A percentile compares a stretch with the other conserved stretches of the same genome.
These are phyloP conservation scores for Mitragyna speciosa DNA, from an alignment of 257 asterid species.

Conservation along the genomic window DNA sequence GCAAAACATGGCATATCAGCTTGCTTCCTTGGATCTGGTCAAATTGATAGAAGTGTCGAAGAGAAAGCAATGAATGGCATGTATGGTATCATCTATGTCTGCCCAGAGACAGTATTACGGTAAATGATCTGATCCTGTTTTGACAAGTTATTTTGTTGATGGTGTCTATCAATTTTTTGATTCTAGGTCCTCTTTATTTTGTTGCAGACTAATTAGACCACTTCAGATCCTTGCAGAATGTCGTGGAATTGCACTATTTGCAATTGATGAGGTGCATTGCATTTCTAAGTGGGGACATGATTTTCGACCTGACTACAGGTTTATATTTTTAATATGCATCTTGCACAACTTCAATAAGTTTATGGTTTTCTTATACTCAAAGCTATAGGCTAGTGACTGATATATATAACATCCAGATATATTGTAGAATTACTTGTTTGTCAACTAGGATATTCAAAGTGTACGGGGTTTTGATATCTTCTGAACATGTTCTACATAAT, in stretches of 20 bases:
- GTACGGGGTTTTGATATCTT: neutral
- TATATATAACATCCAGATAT: neutral
- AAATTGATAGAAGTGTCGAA: conserved; percentile 65
- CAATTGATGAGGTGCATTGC: conserved; percentile 81
- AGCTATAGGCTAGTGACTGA: no score
- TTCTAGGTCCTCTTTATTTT: conserved; percentile 8
- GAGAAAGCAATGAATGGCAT: conserved; percentile 68
- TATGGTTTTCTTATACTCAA: neutral
- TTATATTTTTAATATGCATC: conserved; percentile 1
- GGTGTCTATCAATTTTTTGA: conserved; percentile 17
- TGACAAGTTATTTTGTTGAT: conserved; percentile 9
- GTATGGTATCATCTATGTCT: conserved; percentile 62
- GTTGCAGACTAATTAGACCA: conserved; percentile 54
- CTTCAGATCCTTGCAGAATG: conserved; percentile 65
- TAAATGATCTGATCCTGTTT: conserved; percentile 18
- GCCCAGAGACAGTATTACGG: conserved; percentile 84
- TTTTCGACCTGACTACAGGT: conserved; percentile 90
- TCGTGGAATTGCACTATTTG: conserved; percentile 74
- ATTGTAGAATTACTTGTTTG: neutral
- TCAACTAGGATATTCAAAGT: neutral
- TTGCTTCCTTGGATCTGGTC: conserved; percentile 94
- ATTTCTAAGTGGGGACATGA: conserved; percentile 94
- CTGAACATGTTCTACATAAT: neutral
- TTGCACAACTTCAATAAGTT: neutral
- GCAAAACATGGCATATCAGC: conserved; percentile 68